Percentiles rank a stretch among this genome's conserved stretches.
phyloP scores from a whole-genome alignment of 805 yeast species.

The Candida succiphila region DNA sequence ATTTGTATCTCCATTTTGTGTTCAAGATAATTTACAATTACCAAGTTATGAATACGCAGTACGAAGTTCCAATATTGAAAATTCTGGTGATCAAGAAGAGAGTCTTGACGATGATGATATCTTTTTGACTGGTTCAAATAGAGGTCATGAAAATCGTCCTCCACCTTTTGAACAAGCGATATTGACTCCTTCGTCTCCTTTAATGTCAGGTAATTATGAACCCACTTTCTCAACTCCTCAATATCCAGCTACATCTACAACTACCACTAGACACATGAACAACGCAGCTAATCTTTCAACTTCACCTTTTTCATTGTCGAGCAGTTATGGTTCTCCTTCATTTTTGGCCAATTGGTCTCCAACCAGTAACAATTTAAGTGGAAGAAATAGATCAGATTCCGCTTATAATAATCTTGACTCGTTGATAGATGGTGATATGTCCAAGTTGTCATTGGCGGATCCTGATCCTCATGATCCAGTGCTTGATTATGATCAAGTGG shows the following conservation, averaged over 20 bases:
- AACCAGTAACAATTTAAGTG: not conserved
- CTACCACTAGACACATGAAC: conserved; percentile 20
- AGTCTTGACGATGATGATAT: conserved; percentile 20
- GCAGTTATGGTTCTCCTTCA: not conserved
- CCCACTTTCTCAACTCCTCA: too few relatives aligned
- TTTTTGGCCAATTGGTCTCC: too few relatives aligned
- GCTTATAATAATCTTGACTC: conserved; percentile 14
- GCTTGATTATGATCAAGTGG: not conserved
- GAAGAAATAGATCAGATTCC: conserved; percentile 6
- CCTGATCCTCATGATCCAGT: not conserved
- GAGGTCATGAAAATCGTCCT: conserved; percentile 13
- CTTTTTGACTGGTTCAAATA: not conserved
- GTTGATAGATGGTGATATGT: conserved; percentile 7
- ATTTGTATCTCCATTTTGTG: conserved; percentile 33
- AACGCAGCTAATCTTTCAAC: conserved; percentile 30
- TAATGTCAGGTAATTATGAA: conserved; percentile 13
- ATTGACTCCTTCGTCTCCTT: conserved; percentile 37
- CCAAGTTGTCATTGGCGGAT: not conserved
- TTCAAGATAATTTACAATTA: conserved; percentile 23
- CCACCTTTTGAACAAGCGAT: conserved; percentile 64
- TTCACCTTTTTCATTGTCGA: conserved; percentile 26
- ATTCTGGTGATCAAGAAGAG: conserved; percentile 22
- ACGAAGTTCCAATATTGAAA: conserved; percentile 6
- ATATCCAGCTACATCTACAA: too few relatives aligned
- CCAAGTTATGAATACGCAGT: conserved; percentile 28